These are phyloP conservation scores for Yamadazyma triangularis DNA, from an alignment of 1,139 yeast species.

Conservation along the genomic window DNA sequence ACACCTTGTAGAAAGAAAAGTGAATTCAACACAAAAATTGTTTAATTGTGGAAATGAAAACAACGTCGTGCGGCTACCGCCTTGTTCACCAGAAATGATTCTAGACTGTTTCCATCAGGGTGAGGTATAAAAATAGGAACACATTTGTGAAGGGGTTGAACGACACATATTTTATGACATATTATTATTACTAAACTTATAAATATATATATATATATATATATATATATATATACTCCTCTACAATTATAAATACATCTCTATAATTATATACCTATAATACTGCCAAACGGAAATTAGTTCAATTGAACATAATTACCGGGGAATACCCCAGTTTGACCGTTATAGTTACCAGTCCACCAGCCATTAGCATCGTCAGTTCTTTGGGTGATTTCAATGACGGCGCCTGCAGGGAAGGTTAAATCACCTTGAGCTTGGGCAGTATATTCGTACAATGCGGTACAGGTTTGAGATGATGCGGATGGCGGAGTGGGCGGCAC, in stretches of 20 bases:
- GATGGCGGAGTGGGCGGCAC: conserved; percentile 33
- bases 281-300: too few species aligned
- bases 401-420: conserved; percentile 81
- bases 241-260: too few species aligned
- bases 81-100: background rate
- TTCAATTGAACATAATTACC: conserved; percentile 88
- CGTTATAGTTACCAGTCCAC: conserved; percentile 96
- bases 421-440: conserved; percentile 92
- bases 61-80: background rate
- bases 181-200: too few species aligned
- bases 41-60: background rate
- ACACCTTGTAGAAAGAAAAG: too few species aligned
- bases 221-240: background rate
- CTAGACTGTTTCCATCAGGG: background rate
- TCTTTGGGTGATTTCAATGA: conserved; percentile 76
- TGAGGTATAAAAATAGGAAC: background rate
- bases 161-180: too few species aligned
- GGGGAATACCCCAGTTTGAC: conserved; percentile 88
- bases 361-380: conserved; percentile 87
- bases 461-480: conserved; percentile 52
- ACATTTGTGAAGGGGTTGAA: too few species aligned
- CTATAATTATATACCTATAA: too few species aligned
- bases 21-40: too few species aligned
- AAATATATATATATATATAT: background rate
- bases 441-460: conserved; percentile 71